phyloP scores from a whole-genome alignment of 106 monocot genomes.

The Acorus gramineus region DNA sequence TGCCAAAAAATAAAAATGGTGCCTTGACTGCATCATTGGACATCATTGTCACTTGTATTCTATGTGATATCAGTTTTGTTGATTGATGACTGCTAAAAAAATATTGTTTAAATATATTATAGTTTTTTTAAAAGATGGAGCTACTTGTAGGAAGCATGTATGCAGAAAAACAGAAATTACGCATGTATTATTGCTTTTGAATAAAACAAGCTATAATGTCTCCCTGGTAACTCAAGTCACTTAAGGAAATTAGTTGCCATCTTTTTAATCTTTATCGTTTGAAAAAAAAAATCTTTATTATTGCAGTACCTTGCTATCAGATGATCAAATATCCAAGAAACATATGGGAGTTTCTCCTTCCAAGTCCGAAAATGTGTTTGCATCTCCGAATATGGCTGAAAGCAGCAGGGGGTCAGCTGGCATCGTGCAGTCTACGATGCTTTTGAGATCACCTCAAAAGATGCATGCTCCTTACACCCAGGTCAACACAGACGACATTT shows the following conservation, averaged over 20 bases:
- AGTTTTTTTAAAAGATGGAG: too few species aligned
- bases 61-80: too few species aligned
- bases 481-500: constrained; percentile 25
- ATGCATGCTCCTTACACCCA: constrained; percentile 93
- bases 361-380: constrained; percentile 9
- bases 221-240: neutral
- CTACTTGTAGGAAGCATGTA: too few species aligned
- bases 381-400: constrained; percentile 15
- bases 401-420: constrained; percentile 65
- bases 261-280: too few species aligned
- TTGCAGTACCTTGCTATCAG: constrained; percentile 23
- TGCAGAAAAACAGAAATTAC: too few species aligned
- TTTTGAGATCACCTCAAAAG: constrained; percentile 57
- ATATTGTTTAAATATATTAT: too few species aligned
- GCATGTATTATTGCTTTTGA: too few species aligned
- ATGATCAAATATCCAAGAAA: constrained; percentile 12
- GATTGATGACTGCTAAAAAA: too few species aligned
- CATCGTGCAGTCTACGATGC: constrained; percentile 63
- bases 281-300: neutral
- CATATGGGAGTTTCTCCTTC: constrained; percentile 1
- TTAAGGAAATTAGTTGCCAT: neutral
- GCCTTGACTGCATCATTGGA: too few species aligned
- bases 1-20: too few species aligned
- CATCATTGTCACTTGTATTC: too few species aligned
- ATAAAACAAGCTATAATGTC: too few species aligned